phyloP scores from a whole-genome alignment of 257 asterid species.

The Linderniella brevidens region DNA sequence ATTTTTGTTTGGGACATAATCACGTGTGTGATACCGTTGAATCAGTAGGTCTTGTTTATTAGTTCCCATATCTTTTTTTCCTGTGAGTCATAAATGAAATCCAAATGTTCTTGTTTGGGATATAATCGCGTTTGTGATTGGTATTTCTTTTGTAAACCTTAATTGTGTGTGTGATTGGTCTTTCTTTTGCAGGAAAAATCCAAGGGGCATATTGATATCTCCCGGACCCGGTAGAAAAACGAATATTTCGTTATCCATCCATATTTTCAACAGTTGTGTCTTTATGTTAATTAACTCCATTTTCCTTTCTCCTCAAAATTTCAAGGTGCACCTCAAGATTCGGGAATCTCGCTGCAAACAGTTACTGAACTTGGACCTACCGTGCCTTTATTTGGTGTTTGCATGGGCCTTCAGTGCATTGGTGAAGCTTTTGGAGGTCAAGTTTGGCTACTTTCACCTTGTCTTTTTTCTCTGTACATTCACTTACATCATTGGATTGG shows the following conservation, averaged over 20 bases:
- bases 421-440: constrained; percentile 99
- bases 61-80: too few species aligned
- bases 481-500: too few species aligned
- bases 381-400: constrained; percentile 88
- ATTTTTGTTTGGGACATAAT: too few species aligned
- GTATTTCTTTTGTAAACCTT: too few species aligned
- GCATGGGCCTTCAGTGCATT: constrained; percentile 99
- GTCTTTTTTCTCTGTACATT: not conserved
- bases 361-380: constrained; percentile 80
- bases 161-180: not conserved
- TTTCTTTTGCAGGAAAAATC: not conserved
- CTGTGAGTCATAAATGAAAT: too few species aligned
- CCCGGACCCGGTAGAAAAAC: constrained; percentile 5
- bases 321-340: constrained; percentile 82
- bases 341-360: constrained; percentile 87
- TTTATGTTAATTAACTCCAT: not conserved
- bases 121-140: not conserved
- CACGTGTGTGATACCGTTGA: too few species aligned
- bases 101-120: too few species aligned
- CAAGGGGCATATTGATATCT: constrained; percentile 2
- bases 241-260: not conserved
- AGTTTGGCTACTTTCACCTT: not conserved
- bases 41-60: too few species aligned
- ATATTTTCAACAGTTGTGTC: constrained; percentile 4
- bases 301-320: not conserved